Conservation (phyloP, 441 rosid species). For the Jatropha podagrica region DNA sequence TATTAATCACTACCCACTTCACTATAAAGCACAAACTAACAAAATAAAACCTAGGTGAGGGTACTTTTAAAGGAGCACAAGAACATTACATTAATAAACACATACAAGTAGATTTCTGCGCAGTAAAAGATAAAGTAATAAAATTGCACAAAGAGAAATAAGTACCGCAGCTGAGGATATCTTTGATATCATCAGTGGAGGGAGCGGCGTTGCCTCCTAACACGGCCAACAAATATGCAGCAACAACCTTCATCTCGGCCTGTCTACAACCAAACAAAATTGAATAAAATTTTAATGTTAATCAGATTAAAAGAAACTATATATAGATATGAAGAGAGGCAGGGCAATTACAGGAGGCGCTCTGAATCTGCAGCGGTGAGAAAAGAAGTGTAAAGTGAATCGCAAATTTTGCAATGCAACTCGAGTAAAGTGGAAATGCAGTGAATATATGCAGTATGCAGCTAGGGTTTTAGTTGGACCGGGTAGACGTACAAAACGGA, state of each 20-base stretch:
- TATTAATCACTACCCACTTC: background rate
- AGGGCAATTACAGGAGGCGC: background rate
- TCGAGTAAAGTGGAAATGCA: background rate
- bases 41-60: background rate
- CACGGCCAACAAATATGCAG: slow-evolving; percentile 69
- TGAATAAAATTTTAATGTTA: too few species aligned
- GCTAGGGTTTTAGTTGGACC: slow-evolving; percentile 11
- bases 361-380: background rate
- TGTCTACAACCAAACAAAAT: background rate
- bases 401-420: background rate
- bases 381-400: background rate
- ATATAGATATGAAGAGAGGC: background rate
- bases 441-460: background rate
- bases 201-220: slow-evolving; percentile 70
- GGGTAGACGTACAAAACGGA: background rate
- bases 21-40: background rate
- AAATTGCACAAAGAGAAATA: background rate
- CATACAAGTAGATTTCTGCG: background rate
- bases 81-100: background rate
- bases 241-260: slow-evolving; percentile 34
- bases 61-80: background rate
- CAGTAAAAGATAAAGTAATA: background rate
- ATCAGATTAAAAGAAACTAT: background rate
- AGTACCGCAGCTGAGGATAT: slow-evolving; percentile 65
- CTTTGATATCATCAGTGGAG: slow-evolving; percentile 55